Percentiles rank a stretch among this genome's conserved stretches.
These are phyloP conservation scores for Przewalskia tangutica DNA, from an alignment of 257 asterid genomes.

Conservation along the genomic window DNA sequence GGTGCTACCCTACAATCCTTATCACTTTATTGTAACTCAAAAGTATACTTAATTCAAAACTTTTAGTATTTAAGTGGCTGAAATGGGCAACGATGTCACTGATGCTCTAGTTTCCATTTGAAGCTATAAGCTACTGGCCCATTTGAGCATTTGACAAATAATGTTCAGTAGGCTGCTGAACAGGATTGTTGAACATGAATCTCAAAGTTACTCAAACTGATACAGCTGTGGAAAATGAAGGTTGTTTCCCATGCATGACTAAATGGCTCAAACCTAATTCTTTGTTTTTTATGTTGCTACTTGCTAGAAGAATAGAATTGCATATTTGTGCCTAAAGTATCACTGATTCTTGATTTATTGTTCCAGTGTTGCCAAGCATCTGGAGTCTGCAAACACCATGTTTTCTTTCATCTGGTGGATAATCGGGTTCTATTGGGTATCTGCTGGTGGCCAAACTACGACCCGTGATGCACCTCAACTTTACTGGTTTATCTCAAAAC, in stretches of 20 bases:
- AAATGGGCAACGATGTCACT: neutral
- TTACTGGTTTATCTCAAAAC: constrained; percentile 76
- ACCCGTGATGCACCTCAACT: constrained; percentile 72
- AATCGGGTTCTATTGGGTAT: constrained; percentile 93
- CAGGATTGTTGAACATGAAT: neutral
- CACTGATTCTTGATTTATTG: constrained; percentile 36
- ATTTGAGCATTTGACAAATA: neutral
- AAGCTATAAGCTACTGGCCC: neutral
- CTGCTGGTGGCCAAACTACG: constrained; percentile 68
- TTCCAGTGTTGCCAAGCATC: constrained; percentile 72
- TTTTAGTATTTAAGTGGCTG: neutral
- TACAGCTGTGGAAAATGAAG: neutral
- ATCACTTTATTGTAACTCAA: neutral
- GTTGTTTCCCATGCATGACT: neutral
- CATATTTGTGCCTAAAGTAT: neutral
- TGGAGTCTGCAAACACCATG: constrained; percentile 94
- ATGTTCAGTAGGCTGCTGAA: neutral
- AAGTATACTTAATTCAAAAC: neutral
- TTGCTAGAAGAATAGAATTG: neutral
- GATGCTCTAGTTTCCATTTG: neutral
- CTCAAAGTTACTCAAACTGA: neutral
- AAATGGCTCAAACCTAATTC: neutral
- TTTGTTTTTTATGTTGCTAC: neutral
- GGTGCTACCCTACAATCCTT: neutral
- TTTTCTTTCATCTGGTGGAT: constrained; percentile 99